phyloP scores from a whole-genome alignment of 371 early-diverging fungal genomes.

The Haplosporangium sp. region DNA sequence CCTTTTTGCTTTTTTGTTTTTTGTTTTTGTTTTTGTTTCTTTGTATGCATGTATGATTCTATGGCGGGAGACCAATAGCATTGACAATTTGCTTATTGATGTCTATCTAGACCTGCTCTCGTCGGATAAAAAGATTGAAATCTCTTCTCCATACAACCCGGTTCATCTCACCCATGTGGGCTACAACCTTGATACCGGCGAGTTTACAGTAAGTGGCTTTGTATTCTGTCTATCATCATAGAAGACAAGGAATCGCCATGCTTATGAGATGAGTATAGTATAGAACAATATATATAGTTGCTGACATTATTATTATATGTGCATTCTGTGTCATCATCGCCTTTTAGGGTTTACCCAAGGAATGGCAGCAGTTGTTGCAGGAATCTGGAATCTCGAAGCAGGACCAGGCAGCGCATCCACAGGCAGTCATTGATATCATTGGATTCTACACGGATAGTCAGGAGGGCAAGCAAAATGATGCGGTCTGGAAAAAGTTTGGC shows the following conservation, averaged over 20 bases:
- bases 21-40: no score
- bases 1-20: no score
- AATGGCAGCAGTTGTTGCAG: constrained; percentile 92
- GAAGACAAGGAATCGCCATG: no score
- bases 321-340: neutral
- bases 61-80: no score
- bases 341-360: constrained; percentile 88
- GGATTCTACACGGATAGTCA: constrained; percentile 89
- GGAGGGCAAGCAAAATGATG: constrained; percentile 71
- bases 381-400: constrained; percentile 95
- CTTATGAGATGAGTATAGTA: no score
- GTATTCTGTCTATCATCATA: no score
- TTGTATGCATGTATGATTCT: no score
- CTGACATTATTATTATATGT: neutral
- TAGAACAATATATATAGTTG: no score
- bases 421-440: constrained; percentile 95
- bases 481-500: constrained; percentile 92
- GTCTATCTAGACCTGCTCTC: constrained; percentile 63
- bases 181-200: constrained; percentile 90
- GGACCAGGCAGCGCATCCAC: constrained; percentile 95
- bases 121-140: constrained; percentile 84
- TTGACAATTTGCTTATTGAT: neutral
- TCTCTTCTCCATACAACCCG: constrained; percentile 96
- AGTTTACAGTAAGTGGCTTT: constrained; percentile 77
- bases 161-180: constrained; percentile 97